Evolutionary conservation across 768 basidiomycete species (phyloP).

Genomic region (Suillus cothurnatus): DNA sequence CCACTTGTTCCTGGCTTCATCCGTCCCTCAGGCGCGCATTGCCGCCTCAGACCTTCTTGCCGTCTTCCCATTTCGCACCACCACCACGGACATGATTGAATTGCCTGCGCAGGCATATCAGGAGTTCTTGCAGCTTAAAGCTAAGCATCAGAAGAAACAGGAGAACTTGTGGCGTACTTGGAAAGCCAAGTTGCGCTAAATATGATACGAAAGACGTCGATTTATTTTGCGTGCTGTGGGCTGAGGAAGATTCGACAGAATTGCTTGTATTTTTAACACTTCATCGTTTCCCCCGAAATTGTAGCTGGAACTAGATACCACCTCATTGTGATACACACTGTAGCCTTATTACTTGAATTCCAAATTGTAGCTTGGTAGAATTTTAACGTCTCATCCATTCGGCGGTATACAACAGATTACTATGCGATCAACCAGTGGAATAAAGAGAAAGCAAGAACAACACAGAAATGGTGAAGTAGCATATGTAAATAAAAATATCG

Average conservation of each 20-base stretch:
- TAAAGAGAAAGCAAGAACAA: slow-evolving; percentile 13
- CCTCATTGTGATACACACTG: neutral
- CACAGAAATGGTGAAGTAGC: slow-evolving; percentile 14
- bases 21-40: slow-evolving; percentile 65
- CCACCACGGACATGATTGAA: slow-evolving; percentile 60
- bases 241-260: neutral
- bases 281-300: neutral
- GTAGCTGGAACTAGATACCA: slow-evolving; percentile 3
- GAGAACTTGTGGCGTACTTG: slow-evolving; percentile 62
- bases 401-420: slow-evolving; percentile 15
- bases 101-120: slow-evolving; percentile 60
- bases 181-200: slow-evolving; percentile 33
- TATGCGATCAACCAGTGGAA: neutral
- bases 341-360: slow-evolving; percentile 8
- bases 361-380: slow-evolving; percentile 3
- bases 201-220: neutral
- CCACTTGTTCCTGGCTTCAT: slow-evolving; percentile 63
- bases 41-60: slow-evolving; percentile 57
- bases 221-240: neutral
- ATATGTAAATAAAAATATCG: slow-evolving; percentile 14
- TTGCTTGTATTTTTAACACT: slow-evolving; percentile 8
- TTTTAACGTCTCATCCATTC: neutral
- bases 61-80: slow-evolving; percentile 48
- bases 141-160: slow-evolving; percentile 53
- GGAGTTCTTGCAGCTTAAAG: slow-evolving; percentile 56